A percentile compares a stretch with the other conserved stretches of the same genome.
phyloP scores from a whole-genome alignment of 805 yeast species.

The Suhomyces canberraensis region DNA sequence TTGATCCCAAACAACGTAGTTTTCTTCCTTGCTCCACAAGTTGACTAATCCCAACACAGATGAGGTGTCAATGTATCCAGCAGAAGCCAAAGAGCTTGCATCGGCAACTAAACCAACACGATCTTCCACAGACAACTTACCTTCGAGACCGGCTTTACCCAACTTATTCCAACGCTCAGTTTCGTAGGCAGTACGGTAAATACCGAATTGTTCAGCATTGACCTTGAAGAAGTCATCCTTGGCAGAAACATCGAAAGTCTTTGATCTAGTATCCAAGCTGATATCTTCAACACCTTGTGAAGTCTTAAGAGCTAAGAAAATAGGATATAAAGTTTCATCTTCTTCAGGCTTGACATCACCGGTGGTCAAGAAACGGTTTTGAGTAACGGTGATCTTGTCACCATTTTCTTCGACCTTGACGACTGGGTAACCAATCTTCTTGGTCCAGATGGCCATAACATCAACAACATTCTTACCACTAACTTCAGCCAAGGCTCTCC shows the following conservation, averaged over 20 bases:
- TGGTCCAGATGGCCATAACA: constrained; percentile 81
- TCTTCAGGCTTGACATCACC: constrained; percentile 78
- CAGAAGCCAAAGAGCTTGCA: constrained; percentile 64
- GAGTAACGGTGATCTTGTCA: constrained; percentile 54
- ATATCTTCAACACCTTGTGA: constrained; percentile 59
- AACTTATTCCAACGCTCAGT: constrained; percentile 67
- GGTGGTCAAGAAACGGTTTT: constrained; percentile 71
- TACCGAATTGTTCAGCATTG: constrained; percentile 72
- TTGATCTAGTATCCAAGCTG: constrained; percentile 46
- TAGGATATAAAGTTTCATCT: constrained; percentile 65
- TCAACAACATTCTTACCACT: constrained; percentile 69
- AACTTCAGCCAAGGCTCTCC: constrained; percentile 69
- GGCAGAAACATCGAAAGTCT: constrained; percentile 37
- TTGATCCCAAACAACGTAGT: constrained; percentile 68
- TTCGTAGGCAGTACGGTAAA: constrained; percentile 70
- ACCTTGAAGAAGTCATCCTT: constrained; percentile 58
- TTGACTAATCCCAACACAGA: constrained; percentile 58
- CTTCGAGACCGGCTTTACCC: constrained; percentile 57
- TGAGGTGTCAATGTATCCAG: constrained; percentile 65
- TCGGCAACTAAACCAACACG: constrained; percentile 81
- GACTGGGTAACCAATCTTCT: constrained; percentile 75
- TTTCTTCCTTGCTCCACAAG: constrained; percentile 56
- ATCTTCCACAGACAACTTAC: constrained; percentile 67
- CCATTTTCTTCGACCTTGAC: constrained; percentile 58
- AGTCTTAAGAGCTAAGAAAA: constrained; percentile 64